Evolutionary conservation across 2,329 filamentous ascomycete species (phyloP), one percentile per base, ranked within the genome.

Genomic region (Ophiostoma himal-ulmi): DNA sequence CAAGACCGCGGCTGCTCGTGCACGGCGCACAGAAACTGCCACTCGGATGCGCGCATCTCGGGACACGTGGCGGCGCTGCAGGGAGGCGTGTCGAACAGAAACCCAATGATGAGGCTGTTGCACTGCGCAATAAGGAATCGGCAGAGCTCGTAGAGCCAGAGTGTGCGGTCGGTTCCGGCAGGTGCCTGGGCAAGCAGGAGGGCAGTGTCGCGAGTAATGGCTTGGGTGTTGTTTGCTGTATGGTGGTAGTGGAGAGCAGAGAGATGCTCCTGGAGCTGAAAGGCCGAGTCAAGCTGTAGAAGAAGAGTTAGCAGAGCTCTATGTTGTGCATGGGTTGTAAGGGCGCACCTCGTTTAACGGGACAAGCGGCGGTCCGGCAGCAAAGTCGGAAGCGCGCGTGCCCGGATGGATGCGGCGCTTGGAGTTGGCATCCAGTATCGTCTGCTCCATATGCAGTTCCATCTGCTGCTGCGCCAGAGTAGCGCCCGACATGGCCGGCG

Each of bases 81-180:
- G 3, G 94, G 90, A 7, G 94, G 94, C 62, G 85, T 86, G 80
- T 98, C 95, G 78, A 93, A 92, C 76, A 99, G 93, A 77, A 99
- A 94, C 73, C 92, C 93, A 71, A 97, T 89, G 74, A 98, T 92
- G 70, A 99, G 87, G 73, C 89, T 89, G 82, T 99, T 99, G 78
- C 93, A 94, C 81, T 97, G 94, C 74, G 94, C 91, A 69, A 94
- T 96, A 71, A 99, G 88, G 79, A 98, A 97, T 72, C 95, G 93
- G 77, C 93, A 97, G 68, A 99, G 90, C 81, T 99, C 95, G 82
- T 98, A 99, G 65, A 98, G 89, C 95, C 95, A 99, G 62, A 98
- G 86, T 11, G 91, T 92, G 74, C 89, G 89, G 77, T 97, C 93
- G 74, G 95, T 89, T 71, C 91, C 90, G 30, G 89, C 85, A 0